Conservation (phyloP, 2,329 filamentous ascomycete genomes). For the Helotiales sp. region DNA sequence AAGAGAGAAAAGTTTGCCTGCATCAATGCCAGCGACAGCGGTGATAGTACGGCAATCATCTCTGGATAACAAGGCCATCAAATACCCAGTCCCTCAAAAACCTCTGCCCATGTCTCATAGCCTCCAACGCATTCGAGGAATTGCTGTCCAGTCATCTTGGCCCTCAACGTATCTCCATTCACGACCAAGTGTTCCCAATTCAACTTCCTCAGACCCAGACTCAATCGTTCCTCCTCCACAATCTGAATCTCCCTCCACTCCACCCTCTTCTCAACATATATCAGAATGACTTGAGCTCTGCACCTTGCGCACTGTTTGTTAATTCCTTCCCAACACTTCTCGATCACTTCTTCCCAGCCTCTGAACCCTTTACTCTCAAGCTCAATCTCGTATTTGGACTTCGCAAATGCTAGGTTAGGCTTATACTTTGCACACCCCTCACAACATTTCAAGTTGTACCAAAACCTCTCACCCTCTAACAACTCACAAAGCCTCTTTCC, state of each 20-base stretch:
- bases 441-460: constrained; percentile 6
- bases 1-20: too few relatives aligned
- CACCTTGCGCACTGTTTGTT: neutral
- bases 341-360: neutral
- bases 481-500: constrained; percentile 1
- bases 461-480: constrained; percentile 6
- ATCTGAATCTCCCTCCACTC: neutral
- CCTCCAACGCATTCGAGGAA: neutral
- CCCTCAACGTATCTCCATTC: neutral
- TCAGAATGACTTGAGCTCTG: neutral
- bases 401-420: neutral
- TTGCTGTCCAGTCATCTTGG: neutral
- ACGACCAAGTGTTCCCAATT: neutral
- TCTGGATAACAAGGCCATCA: neutral
- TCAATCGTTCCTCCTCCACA: neutral
- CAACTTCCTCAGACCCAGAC: neutral
- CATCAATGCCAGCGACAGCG: too few relatives aligned
- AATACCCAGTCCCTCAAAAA: neutral
- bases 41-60: too few relatives aligned
- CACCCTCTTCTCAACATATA: neutral
- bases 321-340: neutral
- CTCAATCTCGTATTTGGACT: neutral
- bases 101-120: neutral
- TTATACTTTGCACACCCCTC: constrained; percentile 7
- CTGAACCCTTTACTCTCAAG: neutral